These are phyloP conservation scores for Musa troglodytarum DNA, from an alignment of 176 grass and related monocot species.

Conservation along the genomic window DNA sequence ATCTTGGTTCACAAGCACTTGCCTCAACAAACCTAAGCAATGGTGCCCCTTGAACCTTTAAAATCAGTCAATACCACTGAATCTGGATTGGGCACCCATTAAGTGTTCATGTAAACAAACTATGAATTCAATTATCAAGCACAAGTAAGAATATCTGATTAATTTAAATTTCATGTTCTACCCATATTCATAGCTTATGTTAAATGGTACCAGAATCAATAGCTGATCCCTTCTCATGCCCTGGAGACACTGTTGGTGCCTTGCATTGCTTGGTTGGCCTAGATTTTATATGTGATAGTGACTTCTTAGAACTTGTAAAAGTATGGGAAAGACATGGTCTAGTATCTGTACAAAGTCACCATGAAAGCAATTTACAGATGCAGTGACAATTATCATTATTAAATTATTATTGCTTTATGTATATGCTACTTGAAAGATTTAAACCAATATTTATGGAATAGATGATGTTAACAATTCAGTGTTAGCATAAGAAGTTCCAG, in stretches of 20 bases:
- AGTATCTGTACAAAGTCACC: background rate
- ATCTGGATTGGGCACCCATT: background rate
- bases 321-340: background rate
- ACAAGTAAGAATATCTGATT: too few species aligned
- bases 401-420: background rate
- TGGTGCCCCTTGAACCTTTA: background rate
- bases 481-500: background rate
- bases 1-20: background rate
- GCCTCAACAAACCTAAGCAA: background rate
- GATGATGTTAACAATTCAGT: background rate
- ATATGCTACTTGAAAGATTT: background rate
- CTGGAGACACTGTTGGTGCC: background rate
- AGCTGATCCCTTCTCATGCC: too few species aligned
- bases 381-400: background rate
- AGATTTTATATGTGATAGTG: background rate
- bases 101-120: background rate
- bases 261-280: background rate
- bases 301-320: background rate
- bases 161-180: background rate
- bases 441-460: too few species aligned
- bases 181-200: background rate
- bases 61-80: background rate
- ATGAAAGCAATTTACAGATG: background rate
- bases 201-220: background rate
- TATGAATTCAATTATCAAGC: too few species aligned